Evolutionary conservation across 768 basidiomycete genomes (phyloP).

Genomic region (Xanthoconium stramineum): DNA sequence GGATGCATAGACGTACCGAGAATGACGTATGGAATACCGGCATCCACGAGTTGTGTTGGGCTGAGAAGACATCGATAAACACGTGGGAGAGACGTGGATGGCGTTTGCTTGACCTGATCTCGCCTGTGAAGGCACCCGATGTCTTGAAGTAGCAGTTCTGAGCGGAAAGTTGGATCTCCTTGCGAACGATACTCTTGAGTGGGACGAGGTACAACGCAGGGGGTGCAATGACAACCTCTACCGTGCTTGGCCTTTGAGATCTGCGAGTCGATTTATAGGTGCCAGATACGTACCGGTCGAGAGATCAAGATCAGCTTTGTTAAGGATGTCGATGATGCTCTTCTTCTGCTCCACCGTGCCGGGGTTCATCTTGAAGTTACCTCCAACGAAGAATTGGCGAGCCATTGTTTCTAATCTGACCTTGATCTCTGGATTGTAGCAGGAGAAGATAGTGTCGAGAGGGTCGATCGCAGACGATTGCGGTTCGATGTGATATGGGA

Average conservation of each 20-base stretch:
- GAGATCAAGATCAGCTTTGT: constrained; percentile 75
- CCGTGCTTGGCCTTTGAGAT: constrained; percentile 8
- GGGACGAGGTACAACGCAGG: constrained; percentile 86
- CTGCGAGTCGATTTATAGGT: neutral
- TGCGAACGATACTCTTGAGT: constrained; percentile 56
- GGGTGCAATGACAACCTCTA: constrained; percentile 93
- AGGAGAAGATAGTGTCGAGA: neutral
- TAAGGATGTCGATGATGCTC: constrained; percentile 65
- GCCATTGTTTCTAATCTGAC: constrained; percentile 42
- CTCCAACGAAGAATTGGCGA: constrained; percentile 91
- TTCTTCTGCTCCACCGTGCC: constrained; percentile 59
- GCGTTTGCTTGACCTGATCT: constrained; percentile 68
- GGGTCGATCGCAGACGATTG: neutral
- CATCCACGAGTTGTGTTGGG: constrained; percentile 80
- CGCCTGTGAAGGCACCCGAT: constrained; percentile 93
- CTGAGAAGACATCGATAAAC: constrained; percentile 36
- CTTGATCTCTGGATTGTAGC: neutral
- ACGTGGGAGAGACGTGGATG: neutral
- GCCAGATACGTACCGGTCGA: constrained; percentile 55
- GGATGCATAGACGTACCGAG: constrained; percentile 51
- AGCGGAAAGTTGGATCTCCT: constrained; percentile 76
- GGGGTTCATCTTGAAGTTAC: constrained; percentile 99
- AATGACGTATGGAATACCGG: constrained; percentile 87
- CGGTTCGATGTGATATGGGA: neutral
- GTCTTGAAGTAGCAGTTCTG: constrained; percentile 88